These are phyloP conservation scores for Skeletonema menzelii DNA, from an alignment of 108 stramenopile species.

Conservation along the genomic window DNA sequence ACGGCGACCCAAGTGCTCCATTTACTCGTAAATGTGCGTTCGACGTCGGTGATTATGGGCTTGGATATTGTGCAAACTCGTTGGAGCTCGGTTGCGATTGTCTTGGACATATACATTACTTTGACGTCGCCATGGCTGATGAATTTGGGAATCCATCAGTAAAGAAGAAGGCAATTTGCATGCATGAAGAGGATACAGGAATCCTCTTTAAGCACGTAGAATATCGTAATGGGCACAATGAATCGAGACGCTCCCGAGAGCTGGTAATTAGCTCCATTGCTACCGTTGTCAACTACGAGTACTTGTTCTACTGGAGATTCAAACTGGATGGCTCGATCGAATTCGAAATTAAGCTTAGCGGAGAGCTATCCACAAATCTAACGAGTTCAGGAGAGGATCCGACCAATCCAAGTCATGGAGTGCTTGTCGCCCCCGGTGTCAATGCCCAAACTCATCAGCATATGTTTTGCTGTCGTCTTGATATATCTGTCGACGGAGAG, in stretches of 20 bases:
- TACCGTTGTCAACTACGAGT: constrained; percentile 84
- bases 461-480: constrained; percentile 74
- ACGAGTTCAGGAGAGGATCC: constrained; percentile 49
- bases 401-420: constrained; percentile 50
- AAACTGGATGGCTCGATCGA: constrained; percentile 58
- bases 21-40: constrained; percentile 62
- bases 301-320: constrained; percentile 66
- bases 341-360: constrained; percentile 56
- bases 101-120: constrained; percentile 77
- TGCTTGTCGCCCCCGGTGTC: constrained; percentile 63
- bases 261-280: constrained; percentile 64
- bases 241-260: constrained; percentile 58
- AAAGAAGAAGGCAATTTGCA: constrained; percentile 64
- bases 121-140: constrained; percentile 62
- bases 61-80: constrained; percentile 61
- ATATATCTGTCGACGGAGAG: constrained; percentile 68
- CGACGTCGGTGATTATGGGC: constrained; percentile 58
- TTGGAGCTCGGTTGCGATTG: constrained; percentile 76
- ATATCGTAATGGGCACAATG: constrained; percentile 75
- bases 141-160: constrained; percentile 32
- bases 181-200: constrained; percentile 81
- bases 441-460: constrained; percentile 77
- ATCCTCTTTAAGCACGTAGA: constrained; percentile 82
- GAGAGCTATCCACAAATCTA: constrained; percentile 73
- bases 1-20: constrained; percentile 64